A percentile compares a stretch with the other conserved stretches of the same genome.
Evolutionary conservation across 2,329 filamentous ascomycete species (phyloP).

Genomic region (Microthyrium microscopicum): DNA sequence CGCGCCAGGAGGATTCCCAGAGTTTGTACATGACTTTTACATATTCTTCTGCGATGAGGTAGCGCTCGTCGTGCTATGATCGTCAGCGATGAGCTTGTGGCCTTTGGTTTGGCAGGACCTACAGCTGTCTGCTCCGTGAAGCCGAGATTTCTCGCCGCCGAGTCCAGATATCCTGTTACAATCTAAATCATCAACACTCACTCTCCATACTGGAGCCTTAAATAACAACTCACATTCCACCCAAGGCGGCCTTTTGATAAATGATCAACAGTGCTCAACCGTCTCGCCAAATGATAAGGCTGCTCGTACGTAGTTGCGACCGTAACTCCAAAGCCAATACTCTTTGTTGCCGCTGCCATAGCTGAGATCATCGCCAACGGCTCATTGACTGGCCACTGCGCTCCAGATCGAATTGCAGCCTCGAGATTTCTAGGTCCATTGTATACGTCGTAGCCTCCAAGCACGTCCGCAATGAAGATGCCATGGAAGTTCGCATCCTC

Average conservation of each 20-base stretch:
- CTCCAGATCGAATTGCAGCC: conserved; percentile 43
- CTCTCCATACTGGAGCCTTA: conserved; percentile 39
- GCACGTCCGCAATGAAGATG: conserved; percentile 50
- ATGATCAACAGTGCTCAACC: conserved; percentile 52
- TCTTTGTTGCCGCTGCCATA: conserved; percentile 51
- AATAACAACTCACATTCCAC: conserved; percentile 4
- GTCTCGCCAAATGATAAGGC: conserved; percentile 48
- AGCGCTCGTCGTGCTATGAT: conserved; percentile 53
- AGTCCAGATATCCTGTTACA: conserved; percentile 52
- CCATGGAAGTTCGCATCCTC: conserved; percentile 48
- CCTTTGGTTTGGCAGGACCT: no score
- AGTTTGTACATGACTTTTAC: conserved; percentile 50
- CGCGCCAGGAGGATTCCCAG: conserved; percentile 49
- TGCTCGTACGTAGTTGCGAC: conserved; percentile 49
- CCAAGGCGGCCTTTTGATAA: conserved; percentile 40
- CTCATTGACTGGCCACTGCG: conserved; percentile 58
- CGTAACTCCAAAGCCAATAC: conserved; percentile 52
- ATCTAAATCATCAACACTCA: no score
- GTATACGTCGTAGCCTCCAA: conserved; percentile 56
- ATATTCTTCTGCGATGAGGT: conserved; percentile 47
- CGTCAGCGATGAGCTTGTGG: no score
- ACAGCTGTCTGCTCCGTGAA: conserved; percentile 37
- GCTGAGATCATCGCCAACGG: conserved; percentile 45
- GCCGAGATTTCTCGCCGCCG: conserved; percentile 46
- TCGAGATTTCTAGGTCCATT: conserved; percentile 42